Percentiles rank a stretch among this genome's conserved stretches.
These are phyloP conservation scores for Neurospora crassa DNA, from an alignment of 2,329 filamentous ascomycete genomes.

Conservation along the genomic window DNA sequence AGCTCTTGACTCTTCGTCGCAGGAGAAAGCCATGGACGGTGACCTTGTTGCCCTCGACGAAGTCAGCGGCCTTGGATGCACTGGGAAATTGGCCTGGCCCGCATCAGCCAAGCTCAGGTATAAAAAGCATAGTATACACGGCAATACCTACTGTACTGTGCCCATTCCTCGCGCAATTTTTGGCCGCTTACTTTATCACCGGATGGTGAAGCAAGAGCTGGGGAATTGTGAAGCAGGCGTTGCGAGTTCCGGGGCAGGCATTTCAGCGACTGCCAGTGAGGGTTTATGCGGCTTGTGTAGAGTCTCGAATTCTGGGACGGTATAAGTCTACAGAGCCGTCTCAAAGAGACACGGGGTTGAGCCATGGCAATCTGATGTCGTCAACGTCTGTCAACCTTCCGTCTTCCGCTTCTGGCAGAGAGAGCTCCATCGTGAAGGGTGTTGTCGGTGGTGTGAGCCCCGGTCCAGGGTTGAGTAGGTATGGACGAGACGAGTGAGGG, in stretches of 20 bases:
- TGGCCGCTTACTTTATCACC: constrained; percentile 1
- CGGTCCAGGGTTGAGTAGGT: neutral
- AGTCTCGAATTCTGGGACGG: neutral
- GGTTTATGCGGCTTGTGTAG: neutral
- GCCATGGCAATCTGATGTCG: constrained; percentile 9
- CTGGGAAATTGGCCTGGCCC: constrained; percentile 23
- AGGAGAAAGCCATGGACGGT: constrained; percentile 64
- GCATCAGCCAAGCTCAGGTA: constrained; percentile 6
- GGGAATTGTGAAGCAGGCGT: constrained; percentile 4
- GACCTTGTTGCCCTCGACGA: constrained; percentile 30
- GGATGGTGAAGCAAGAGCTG: neutral
- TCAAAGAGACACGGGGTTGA: constrained; percentile 9
- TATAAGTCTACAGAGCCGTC: constrained; percentile 10
- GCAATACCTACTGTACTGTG: constrained; percentile 34
- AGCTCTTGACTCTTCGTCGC: constrained; percentile 56
- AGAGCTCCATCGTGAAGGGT: constrained; percentile 6
- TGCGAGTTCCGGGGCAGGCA: constrained; percentile 3
- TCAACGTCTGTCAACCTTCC: neutral
- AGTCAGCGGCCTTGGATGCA: constrained; percentile 19
- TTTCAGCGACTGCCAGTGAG: constrained; percentile 1
- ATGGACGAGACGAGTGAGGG: neutral
- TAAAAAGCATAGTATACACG: constrained; percentile 18
- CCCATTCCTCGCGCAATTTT: constrained; percentile 21
- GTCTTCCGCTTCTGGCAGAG: neutral
- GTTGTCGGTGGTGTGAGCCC: constrained; percentile 9